Evolutionary conservation across 2,329 filamentous ascomycete species (phyloP).

Genomic region (Leptosphaerulina australis): DNA sequence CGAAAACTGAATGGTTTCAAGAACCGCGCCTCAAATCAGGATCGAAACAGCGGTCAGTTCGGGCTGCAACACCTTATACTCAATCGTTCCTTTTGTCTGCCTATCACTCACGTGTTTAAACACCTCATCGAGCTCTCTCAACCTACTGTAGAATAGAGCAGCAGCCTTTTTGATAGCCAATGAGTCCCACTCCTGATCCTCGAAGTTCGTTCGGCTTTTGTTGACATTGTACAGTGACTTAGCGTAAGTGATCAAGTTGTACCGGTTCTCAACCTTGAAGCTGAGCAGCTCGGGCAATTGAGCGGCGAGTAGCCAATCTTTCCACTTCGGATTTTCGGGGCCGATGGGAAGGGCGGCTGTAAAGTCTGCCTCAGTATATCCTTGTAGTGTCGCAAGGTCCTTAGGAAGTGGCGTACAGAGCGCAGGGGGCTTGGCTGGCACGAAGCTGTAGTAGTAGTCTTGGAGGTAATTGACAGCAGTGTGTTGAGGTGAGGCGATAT

Average conservation of each 20-base stretch:
- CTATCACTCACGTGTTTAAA: slow-evolving; percentile 11
- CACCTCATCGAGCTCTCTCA: slow-evolving; percentile 7
- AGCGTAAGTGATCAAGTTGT: slow-evolving; percentile 15
- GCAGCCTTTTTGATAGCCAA: slow-evolving; percentile 12
- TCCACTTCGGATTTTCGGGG: slow-evolving; percentile 7
- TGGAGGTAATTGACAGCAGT: slow-evolving; percentile 18
- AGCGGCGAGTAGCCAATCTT: slow-evolving; percentile 17
- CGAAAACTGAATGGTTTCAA: too few relatives aligned
- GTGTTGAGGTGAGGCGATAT: slow-evolving; percentile 15
- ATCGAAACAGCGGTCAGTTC: slow-evolving; percentile 17
- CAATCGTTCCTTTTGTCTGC: slow-evolving; percentile 14
- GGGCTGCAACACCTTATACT: slow-evolving; percentile 15
- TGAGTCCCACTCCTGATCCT: slow-evolving; percentile 6
- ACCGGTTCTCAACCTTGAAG: slow-evolving; percentile 11
- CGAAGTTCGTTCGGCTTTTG: slow-evolving; percentile 5
- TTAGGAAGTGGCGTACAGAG: slow-evolving; percentile 10
- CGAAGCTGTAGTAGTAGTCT: slow-evolving; percentile 21
- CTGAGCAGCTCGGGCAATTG: slow-evolving; percentile 17
- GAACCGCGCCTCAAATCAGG: slow-evolving; percentile 6
- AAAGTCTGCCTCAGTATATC: slow-evolving; percentile 6
- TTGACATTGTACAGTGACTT: slow-evolving; percentile 20
- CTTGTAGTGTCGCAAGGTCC: slow-evolving; percentile 5
- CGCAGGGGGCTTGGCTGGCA: slow-evolving; percentile 13
- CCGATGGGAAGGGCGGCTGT: slow-evolving; percentile 15
- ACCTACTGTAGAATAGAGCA: slow-evolving; percentile 11